phyloP scores from a whole-genome alignment of 2,329 filamentous ascomycete genomes.

The Colletotrichum somersetense region DNA sequence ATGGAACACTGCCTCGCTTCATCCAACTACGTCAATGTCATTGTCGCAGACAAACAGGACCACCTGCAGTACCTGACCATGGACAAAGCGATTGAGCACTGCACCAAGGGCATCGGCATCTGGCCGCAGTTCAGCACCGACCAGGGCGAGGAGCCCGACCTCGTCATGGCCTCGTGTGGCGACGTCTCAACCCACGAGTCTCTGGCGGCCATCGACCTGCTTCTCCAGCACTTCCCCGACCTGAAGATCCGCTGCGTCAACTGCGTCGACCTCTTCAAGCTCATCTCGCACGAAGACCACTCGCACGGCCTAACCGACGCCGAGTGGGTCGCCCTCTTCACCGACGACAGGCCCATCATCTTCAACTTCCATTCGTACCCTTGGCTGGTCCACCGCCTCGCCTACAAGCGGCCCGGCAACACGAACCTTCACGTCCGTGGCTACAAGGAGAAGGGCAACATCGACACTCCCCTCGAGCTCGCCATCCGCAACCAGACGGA shows the following conservation, averaged over 20 bases:
- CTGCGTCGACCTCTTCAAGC: constrained; percentile 83
- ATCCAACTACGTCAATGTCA: constrained; percentile 83
- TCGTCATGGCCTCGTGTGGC: constrained; percentile 82
- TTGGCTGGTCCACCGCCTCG: constrained; percentile 82
- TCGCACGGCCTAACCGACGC: constrained; percentile 77
- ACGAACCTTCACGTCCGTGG: constrained; percentile 79
- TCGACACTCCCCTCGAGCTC: constrained; percentile 83
- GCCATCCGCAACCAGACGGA: constrained; percentile 84
- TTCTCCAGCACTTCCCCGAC: constrained; percentile 77
- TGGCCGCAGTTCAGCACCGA: constrained; percentile 84
- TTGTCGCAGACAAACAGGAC: constrained; percentile 84
- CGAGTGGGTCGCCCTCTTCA: constrained; percentile 80
- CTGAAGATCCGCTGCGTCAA: constrained; percentile 85
- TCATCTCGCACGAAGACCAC: constrained; percentile 77
- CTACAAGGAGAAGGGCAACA: constrained; percentile 87
- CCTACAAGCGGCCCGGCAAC: constrained; percentile 79
- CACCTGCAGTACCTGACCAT: constrained; percentile 82
- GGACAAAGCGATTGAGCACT: constrained; percentile 79
- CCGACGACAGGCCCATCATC: constrained; percentile 77
- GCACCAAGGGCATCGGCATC: constrained; percentile 82
- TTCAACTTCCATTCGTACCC: constrained; percentile 91
- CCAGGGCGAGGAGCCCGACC: constrained; percentile 74
- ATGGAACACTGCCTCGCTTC: constrained; percentile 82
- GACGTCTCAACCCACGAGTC: constrained; percentile 82
- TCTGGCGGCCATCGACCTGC: constrained; percentile 79